A percentile compares a stretch with the other conserved stretches of the same genome.
phyloP scores from a whole-genome alignment of 2,329 filamentous ascomycete genomes.

The Neonectria hederae region DNA sequence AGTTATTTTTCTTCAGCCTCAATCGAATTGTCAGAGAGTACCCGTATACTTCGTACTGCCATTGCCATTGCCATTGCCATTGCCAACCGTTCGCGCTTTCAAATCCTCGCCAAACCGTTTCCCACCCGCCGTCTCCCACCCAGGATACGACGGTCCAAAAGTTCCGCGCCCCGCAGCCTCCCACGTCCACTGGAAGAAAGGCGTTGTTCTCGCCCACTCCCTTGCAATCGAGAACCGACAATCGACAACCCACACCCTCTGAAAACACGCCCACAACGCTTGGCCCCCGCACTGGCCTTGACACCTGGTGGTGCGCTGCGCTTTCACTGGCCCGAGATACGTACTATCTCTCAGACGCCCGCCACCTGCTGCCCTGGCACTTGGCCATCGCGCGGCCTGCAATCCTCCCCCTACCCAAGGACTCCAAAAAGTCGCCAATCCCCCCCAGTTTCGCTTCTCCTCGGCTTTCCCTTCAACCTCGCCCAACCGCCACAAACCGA shows the following conservation, averaged over 20 bases:
- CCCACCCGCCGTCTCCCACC: background rate
- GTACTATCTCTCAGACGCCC: slow-evolving; percentile 11
- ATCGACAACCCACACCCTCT: background rate
- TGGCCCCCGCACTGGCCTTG: background rate
- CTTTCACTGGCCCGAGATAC: slow-evolving; percentile 5
- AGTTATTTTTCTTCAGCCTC: background rate
- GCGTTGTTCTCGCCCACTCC: background rate
- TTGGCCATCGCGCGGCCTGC: background rate
- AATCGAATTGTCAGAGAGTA: background rate
- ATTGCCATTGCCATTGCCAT: background rate
- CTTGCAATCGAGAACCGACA: background rate
- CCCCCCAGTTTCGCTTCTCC: slow-evolving; percentile 39
- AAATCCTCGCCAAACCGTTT: background rate
- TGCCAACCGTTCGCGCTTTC: background rate
- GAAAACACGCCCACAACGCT: background rate
- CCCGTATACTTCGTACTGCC: background rate
- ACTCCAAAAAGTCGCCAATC: slow-evolving; percentile 39
- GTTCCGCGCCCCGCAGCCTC: background rate
- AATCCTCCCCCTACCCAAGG: slow-evolving; percentile 33
- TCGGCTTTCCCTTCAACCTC: slow-evolving; percentile 41
- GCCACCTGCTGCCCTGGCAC: slow-evolving; percentile 1
- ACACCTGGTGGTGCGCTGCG: background rate
- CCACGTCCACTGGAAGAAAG: background rate
- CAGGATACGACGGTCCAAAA: background rate
- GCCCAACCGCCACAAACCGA: slow-evolving; percentile 48